A percentile compares a stretch with the other conserved stretches of the same genome.
These are phyloP conservation scores for Otatea glauca DNA, from an alignment of 176 grass and related monocot genomes.

Conservation along the genomic window DNA sequence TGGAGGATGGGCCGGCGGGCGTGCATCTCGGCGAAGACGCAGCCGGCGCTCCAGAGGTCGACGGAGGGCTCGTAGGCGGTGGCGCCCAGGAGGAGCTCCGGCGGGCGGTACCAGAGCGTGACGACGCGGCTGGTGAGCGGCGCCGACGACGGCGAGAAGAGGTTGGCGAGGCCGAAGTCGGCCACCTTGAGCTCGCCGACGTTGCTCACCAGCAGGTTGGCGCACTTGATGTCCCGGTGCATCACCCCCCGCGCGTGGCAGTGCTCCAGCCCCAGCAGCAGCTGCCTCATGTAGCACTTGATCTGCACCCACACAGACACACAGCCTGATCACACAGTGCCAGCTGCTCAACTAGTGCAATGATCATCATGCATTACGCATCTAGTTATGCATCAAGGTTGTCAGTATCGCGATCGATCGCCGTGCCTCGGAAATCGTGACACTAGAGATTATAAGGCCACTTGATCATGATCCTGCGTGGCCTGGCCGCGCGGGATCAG, in stretches of 20 bases:
- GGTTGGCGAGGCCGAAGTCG: constrained; percentile 90
- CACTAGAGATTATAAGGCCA: too few species aligned
- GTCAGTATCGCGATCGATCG: background rate
- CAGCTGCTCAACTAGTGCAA: background rate
- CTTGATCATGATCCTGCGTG: too few species aligned
- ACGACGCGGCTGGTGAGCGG: constrained; percentile 82
- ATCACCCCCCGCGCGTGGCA: constrained; percentile 83
- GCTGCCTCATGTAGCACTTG: constrained; percentile 94
- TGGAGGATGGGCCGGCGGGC: constrained; percentile 72
- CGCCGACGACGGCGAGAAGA: constrained; percentile 7
- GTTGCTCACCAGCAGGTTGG: constrained; percentile 81
- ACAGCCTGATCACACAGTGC: background rate
- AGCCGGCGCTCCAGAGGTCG: constrained; percentile 93
- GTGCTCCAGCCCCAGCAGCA: constrained; percentile 81
- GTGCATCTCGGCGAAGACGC: constrained; percentile 91
- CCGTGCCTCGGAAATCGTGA: background rate
- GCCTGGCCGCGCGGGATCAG: too few species aligned
- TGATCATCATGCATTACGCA: background rate
- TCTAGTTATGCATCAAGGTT: background rate
- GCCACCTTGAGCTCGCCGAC: constrained; percentile 87
- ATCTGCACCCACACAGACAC: constrained; percentile 48
- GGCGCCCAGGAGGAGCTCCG: constrained; percentile 86
- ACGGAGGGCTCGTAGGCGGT: constrained; percentile 77
- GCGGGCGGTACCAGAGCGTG: constrained; percentile 94
- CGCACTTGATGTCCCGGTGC: constrained; percentile 96